phyloP scores from a whole-genome alignment of 768 basidiomycete species.

The Naganishia friedmannii region DNA sequence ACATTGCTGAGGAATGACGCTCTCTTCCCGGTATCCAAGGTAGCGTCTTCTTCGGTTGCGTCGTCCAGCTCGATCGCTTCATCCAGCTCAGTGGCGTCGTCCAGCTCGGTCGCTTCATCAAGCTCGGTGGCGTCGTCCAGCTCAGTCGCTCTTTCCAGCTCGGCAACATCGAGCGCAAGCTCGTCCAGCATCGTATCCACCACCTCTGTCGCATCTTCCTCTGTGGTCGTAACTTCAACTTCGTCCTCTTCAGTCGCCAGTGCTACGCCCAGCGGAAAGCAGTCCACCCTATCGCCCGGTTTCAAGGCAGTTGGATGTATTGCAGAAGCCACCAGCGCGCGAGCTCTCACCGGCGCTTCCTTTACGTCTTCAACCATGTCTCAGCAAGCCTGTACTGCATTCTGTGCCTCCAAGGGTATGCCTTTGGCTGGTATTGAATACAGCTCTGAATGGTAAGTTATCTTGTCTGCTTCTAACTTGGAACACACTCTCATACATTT shows the following conservation, averaged over 20 bases:
- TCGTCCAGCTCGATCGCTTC: neutral
- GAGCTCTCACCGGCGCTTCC: constrained; percentile 43
- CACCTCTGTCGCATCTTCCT: too few relatives aligned
- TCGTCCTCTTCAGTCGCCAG: neutral
- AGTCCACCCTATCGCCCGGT: constrained; percentile 12
- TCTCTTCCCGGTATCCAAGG: constrained; percentile 34
- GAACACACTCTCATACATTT: neutral
- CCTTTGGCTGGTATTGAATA: constrained; percentile 50
- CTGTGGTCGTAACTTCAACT: neutral
- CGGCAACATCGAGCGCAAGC: too few relatives aligned
- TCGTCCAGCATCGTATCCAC: too few relatives aligned
- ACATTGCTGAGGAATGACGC: constrained; percentile 44
- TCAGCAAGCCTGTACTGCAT: constrained; percentile 33
- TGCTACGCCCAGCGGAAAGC: neutral
- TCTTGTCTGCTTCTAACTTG: too few relatives aligned
- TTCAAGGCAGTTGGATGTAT: constrained; percentile 45
- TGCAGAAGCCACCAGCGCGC: constrained; percentile 44
- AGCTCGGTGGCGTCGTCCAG: neutral
- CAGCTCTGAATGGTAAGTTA: constrained; percentile 31
- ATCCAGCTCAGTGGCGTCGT: neutral
- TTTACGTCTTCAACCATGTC: constrained; percentile 46
- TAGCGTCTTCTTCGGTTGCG: neutral
- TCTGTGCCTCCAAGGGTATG: constrained; percentile 35
- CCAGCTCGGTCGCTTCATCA: neutral
- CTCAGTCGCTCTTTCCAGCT: neutral